A percentile compares a stretch with the other conserved stretches of the same genome.
Evolutionary conservation across 805 yeast genomes (phyloP).

Genomic region (Starmerella vaccinii): DNA sequence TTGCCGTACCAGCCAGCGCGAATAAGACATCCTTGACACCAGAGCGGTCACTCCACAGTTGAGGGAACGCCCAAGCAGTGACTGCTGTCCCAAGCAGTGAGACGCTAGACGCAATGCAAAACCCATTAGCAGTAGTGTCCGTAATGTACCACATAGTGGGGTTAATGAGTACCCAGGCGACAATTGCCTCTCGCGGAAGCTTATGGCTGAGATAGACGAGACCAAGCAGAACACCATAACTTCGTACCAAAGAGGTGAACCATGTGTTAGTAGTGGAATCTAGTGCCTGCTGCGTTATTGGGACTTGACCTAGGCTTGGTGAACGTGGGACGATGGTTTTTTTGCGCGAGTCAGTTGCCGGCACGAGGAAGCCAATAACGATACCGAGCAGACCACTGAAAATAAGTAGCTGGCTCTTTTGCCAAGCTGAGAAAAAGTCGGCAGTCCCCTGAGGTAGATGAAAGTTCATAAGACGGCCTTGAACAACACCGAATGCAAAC

Average conservation of each 20-base stretch:
- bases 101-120: constrained; percentile 28
- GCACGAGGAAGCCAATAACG: not conserved
- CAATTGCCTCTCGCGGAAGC: constrained; percentile 31
- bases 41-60: not conserved
- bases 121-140: constrained; percentile 33
- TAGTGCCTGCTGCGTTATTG: constrained; percentile 11
- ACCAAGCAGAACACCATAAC: constrained; percentile 34
- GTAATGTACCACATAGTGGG: constrained; percentile 35
- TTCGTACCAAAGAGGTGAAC: constrained; percentile 31
- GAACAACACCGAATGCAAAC: constrained; percentile 14
- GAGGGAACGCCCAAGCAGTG: constrained; percentile 21
- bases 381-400: not conserved
- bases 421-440: not conserved
- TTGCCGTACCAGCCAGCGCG: constrained; percentile 14
- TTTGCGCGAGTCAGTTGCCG: not conserved
- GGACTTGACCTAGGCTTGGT: constrained; percentile 1
- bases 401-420: not conserved
- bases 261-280: constrained; percentile 23
- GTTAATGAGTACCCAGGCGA: constrained; percentile 32
- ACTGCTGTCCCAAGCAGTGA: constrained; percentile 30
- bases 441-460: constrained; percentile 15
- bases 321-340: not conserved
- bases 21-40: not conserved
- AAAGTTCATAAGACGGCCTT: constrained; percentile 17
- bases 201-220: constrained; percentile 34